Conservation (phyloP, 495 filamentous ascomycete species). For the Bacidia rubella region DNA sequence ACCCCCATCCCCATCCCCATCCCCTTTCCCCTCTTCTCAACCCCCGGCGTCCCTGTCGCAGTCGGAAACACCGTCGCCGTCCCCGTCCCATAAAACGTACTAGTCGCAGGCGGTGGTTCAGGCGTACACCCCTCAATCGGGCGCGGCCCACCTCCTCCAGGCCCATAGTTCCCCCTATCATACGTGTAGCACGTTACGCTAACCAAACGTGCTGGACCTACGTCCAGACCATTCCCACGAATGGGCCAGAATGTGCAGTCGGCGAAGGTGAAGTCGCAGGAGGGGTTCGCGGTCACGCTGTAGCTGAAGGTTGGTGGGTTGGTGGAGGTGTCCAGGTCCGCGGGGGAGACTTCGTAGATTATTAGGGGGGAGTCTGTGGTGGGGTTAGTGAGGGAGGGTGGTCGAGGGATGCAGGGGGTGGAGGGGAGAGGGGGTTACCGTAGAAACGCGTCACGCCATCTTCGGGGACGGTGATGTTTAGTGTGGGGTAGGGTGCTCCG, state of each 20-base stretch:
- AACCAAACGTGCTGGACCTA: neutral
- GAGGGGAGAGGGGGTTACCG: neutral
- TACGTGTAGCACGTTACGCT: neutral
- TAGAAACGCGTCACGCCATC: neutral
- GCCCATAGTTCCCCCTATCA: neutral
- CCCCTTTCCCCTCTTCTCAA: neutral
- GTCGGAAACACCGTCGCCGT: neutral
- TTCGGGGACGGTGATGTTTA: neutral
- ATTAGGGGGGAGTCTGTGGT: neutral
- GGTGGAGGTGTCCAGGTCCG: neutral
- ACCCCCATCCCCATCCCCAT: neutral
- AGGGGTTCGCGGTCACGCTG: neutral
- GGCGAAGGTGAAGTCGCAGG: neutral
- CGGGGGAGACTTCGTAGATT: neutral
- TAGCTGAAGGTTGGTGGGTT: neutral
- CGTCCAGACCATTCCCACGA: neutral
- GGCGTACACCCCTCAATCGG: neutral
- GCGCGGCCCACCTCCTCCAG: neutral
- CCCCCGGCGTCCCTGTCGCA: neutral
- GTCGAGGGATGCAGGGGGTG: neutral
- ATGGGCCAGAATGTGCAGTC: neutral
- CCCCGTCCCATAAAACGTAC: neutral
- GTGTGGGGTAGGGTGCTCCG: neutral
- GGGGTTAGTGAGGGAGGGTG: neutral
- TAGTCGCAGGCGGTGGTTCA: neutral